phyloP scores from a whole-genome alignment of 805 yeast species.

The Saccharomycopsis sp. region DNA sequence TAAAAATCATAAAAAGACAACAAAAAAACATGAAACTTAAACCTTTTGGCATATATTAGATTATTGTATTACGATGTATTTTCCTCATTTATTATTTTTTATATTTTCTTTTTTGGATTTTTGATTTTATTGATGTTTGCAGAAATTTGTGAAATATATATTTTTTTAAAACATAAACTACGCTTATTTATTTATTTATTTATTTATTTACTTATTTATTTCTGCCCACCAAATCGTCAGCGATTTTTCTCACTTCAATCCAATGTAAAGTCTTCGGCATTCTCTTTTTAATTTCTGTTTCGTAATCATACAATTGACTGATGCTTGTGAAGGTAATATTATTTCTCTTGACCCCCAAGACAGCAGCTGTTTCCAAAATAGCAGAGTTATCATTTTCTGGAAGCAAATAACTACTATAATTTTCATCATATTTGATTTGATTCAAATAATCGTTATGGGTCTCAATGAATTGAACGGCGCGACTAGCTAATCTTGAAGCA shows the following conservation, averaged over 20 bases:
- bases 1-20: too few species aligned
- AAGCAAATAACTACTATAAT: conserved; percentile 26
- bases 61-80: not conserved
- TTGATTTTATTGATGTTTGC: too few species aligned
- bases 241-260: conserved; percentile 65
- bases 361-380: conserved; percentile 53
- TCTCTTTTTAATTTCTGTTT: conserved; percentile 73
- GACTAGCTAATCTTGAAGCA: conserved; percentile 65
- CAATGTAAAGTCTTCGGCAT: conserved; percentile 88
- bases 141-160: too few species aligned
- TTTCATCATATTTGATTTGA: conserved; percentile 27
- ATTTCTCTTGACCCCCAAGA: conserved; percentile 75
- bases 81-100: too few species aligned
- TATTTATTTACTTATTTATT: too few species aligned
- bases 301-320: conserved; percentile 73
- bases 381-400: conserved; percentile 25
- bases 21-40: not conserved
- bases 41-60: not conserved
- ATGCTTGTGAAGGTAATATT: conserved; percentile 70
- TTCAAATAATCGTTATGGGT: conserved; percentile 27
- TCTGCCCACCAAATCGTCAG: conserved; percentile 82
- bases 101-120: too few species aligned
- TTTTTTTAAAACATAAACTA: too few species aligned
- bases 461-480: conserved; percentile 66
- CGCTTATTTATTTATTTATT: too few species aligned